Evolutionary conservation across 257 asterid genomes (phyloP).

Genomic region (Nicotiana noctiflora): DNA sequence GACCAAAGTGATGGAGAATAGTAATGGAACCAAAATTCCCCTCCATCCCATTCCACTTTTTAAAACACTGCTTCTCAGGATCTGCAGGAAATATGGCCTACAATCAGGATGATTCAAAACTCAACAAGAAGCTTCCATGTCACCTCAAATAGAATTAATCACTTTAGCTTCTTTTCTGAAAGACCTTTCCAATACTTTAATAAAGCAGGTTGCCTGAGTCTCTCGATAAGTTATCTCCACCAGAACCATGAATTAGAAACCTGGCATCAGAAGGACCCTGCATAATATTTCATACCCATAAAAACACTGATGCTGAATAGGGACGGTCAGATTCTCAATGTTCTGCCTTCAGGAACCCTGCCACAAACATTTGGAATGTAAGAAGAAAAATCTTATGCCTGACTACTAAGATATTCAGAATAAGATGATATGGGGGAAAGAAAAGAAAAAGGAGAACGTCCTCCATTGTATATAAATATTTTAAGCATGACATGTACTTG

Average conservation of each 20-base stretch:
- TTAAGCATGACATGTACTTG: background rate
- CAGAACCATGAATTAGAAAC: background rate
- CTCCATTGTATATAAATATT: background rate
- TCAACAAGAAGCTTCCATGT: background rate
- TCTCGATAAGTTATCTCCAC: background rate
- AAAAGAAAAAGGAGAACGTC: background rate
- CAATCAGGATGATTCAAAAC: background rate
- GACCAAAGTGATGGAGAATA: constrained; percentile 35
- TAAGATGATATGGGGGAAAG: background rate
- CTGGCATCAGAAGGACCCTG: background rate
- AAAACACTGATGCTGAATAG: background rate
- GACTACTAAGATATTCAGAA: background rate
- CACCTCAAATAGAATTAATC: background rate
- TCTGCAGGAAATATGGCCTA: background rate
- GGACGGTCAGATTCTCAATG: background rate
- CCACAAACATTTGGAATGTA: background rate
- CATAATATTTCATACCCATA: background rate
- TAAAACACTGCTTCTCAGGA: background rate
- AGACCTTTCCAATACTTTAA: background rate
- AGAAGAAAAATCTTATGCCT: background rate
- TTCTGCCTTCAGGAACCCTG: background rate
- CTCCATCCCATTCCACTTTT: constrained; percentile 59
- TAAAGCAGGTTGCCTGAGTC: background rate
- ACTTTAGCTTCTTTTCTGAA: background rate
- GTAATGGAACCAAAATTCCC: constrained; percentile 30